Percentiles rank a stretch among this genome's conserved stretches.
phyloP scores from a whole-genome alignment of 2,329 filamentous ascomycete genomes.

The Chaetomiaceae sp. region DNA sequence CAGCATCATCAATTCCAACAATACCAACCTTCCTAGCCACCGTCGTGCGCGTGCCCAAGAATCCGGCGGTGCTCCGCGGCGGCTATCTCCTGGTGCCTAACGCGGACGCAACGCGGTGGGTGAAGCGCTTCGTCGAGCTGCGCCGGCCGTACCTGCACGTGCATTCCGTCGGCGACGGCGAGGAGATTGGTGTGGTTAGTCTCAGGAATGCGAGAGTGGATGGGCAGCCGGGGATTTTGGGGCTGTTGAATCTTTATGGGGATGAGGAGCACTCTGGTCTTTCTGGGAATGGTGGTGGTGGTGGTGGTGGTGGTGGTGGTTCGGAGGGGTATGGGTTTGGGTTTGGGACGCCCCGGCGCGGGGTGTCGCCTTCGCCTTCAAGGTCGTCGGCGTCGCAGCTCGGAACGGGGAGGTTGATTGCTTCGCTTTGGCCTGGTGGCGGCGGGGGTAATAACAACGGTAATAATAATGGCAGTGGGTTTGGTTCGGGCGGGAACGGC shows the following conservation, averaged over 20 bases:
- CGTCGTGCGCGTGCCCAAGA: constrained; percentile 74
- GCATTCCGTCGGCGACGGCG: constrained; percentile 77
- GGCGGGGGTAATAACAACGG: constrained; percentile 29
- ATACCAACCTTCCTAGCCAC: constrained; percentile 62
- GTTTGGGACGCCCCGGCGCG: constrained; percentile 24
- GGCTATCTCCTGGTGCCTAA: constrained; percentile 85
- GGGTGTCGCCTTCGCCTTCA: constrained; percentile 3
- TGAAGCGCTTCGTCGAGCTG: constrained; percentile 88
- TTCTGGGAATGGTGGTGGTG: background rate
- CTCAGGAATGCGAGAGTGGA: constrained; percentile 87
- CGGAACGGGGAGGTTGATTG: constrained; percentile 45
- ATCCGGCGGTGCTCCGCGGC: constrained; percentile 73
- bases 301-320: background rate
- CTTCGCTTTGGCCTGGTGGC: constrained; percentile 50
- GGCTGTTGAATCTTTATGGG: constrained; percentile 53
- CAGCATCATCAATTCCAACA: constrained; percentile 29
- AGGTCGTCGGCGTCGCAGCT: background rate
- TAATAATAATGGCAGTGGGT: no score
- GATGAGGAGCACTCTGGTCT: constrained; percentile 31
- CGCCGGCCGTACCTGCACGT: constrained; percentile 88
- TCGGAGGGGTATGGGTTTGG: constrained; percentile 29
- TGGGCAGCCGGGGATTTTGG: constrained; percentile 80
- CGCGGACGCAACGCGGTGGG: constrained; percentile 76
- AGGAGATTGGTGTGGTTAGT: constrained; percentile 86
- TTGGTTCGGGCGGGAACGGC: background rate